phyloP scores from a whole-genome alignment of 2,329 filamentous ascomycete genomes.

The Sclerotinia sclerotiorum region DNA sequence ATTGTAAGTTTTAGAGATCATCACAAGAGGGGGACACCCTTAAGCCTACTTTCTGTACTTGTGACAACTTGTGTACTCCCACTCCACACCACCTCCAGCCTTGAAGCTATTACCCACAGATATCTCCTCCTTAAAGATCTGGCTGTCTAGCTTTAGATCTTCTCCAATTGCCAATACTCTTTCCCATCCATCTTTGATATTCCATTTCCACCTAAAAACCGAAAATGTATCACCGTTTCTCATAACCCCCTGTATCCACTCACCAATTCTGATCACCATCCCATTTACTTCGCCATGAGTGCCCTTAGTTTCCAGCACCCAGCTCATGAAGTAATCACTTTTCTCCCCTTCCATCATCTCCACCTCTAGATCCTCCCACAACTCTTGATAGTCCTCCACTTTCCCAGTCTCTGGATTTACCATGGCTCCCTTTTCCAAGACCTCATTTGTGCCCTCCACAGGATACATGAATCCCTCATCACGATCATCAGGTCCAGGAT shows the following conservation, averaged over 20 bases:
- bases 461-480: constrained; percentile 41
- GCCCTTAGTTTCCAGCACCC: constrained; percentile 29
- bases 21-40: neutral
- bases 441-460: constrained; percentile 28
- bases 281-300: constrained; percentile 24
- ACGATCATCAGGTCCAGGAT: constrained; percentile 26
- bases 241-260: constrained; percentile 30
- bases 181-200: constrained; percentile 24
- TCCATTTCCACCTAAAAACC: constrained; percentile 31
- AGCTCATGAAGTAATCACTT: constrained; percentile 25
- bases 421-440: constrained; percentile 39
- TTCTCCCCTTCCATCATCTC: constrained; percentile 11
- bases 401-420: constrained; percentile 36
- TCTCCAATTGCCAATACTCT: constrained; percentile 22
- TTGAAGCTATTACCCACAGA: constrained; percentile 15
- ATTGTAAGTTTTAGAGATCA: neutral
- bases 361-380: constrained; percentile 39
- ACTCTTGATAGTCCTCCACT: constrained; percentile 39
- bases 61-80: constrained; percentile 25
- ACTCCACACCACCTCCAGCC: constrained; percentile 23
- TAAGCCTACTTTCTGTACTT: constrained; percentile 9
- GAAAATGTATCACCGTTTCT: constrained; percentile 27
- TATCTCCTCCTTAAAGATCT: constrained; percentile 18
- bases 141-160: neutral
- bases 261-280: constrained; percentile 32